Evolutionary conservation across 192 early-diverging fungal genomes (phyloP).

Genomic region (Thamnidium elegans): DNA sequence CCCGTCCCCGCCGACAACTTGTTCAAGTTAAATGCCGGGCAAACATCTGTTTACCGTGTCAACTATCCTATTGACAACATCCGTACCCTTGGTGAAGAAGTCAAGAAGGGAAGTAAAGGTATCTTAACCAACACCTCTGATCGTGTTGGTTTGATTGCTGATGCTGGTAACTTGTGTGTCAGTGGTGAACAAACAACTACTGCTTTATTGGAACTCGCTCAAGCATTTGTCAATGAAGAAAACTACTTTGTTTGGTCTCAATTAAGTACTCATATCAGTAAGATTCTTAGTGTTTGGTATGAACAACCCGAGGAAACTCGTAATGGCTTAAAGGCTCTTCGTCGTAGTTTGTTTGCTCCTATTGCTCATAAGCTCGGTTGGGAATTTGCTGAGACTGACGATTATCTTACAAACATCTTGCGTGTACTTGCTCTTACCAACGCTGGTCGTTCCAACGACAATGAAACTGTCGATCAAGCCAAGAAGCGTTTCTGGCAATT

Average conservation of each 20-base stretch:
- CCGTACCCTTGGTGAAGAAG: slow-evolving; percentile 48
- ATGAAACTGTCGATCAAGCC: slow-evolving; percentile 60
- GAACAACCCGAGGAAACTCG: slow-evolving; percentile 58
- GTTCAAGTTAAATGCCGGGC: slow-evolving; percentile 84
- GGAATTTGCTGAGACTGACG: slow-evolving; percentile 68
- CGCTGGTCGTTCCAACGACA: slow-evolving; percentile 70
- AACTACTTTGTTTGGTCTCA: slow-evolving; percentile 79
- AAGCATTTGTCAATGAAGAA: slow-evolving; percentile 70
- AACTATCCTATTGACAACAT: slow-evolving; percentile 61
- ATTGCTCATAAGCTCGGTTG: slow-evolving; percentile 75
- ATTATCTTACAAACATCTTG: slow-evolving; percentile 69
- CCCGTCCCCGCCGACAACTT: slow-evolving; percentile 50
- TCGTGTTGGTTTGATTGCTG: slow-evolving; percentile 79
- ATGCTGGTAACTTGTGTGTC: slow-evolving; percentile 72
- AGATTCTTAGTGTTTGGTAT: slow-evolving; percentile 66
- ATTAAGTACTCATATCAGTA: slow-evolving; percentile 55
- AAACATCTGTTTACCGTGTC: slow-evolving; percentile 86
- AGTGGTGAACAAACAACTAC: slow-evolving; percentile 78
- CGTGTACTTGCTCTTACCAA: slow-evolving; percentile 72
- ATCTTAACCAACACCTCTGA: slow-evolving; percentile 64
- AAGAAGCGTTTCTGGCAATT: slow-evolving; percentile 65
- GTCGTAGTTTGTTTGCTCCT: slow-evolving; percentile 69
- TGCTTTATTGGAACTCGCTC: slow-evolving; percentile 71
- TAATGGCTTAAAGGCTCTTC: slow-evolving; percentile 63
- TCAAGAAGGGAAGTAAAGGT: slow-evolving; percentile 45